Base-by-base conservation (phyloP, 2,329 filamentous ascomycete genomes). In the Fusarium euwallaceae region DNA sequence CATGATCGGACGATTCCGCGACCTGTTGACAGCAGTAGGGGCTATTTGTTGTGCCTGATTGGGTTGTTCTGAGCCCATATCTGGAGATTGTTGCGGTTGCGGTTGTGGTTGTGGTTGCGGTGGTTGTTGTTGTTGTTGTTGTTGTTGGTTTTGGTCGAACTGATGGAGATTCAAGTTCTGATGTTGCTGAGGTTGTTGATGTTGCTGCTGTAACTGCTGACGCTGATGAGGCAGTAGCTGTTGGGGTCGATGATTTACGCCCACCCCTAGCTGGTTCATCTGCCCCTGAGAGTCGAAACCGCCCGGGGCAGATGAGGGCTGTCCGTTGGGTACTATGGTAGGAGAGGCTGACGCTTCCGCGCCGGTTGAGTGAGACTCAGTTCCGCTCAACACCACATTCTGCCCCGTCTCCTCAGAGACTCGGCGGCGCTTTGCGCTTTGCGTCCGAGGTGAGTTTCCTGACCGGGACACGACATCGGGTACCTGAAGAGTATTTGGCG, bases 351-450 rank as follows among this genome's bases (percentile, higher is more conserved):
- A 58, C 24, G 65, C 45, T 9, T 70, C 67, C 14, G 67, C 20
- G 11, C 65, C 45, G 24, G 69, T 41, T 16, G 66, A 45, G 17
- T 76, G 72, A 9, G 73, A 61, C 32, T 72, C 67, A 24, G 60
- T 32, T 34, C 34, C 62, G 36, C 43, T 64, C 12, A 65, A 39
- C 7, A 37, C 60, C 17, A 64, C 60, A n/a, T 66, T 67, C 24
- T 77, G 74, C n/a, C 41, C 56, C 27, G 62, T 60, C 16, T 73
- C 78, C 36, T 76, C 75, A 4, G 79, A 79, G 16, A 78, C 69
- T 48, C 79, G 77, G 27, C 76, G 80, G 9, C 80, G 78, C 66
- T 82, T 82, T 24, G 59, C 22, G n/a, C 74, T 71, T 37, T 75
- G 73, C 24, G 58, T 48, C 11, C 73, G 77, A 27, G 63, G 37